A percentile compares a stretch with the other conserved stretches of the same genome.
Evolutionary conservation across 2,329 filamentous ascomycete genomes (phyloP).

Genomic region (Diaporthe ilicicola): DNA sequence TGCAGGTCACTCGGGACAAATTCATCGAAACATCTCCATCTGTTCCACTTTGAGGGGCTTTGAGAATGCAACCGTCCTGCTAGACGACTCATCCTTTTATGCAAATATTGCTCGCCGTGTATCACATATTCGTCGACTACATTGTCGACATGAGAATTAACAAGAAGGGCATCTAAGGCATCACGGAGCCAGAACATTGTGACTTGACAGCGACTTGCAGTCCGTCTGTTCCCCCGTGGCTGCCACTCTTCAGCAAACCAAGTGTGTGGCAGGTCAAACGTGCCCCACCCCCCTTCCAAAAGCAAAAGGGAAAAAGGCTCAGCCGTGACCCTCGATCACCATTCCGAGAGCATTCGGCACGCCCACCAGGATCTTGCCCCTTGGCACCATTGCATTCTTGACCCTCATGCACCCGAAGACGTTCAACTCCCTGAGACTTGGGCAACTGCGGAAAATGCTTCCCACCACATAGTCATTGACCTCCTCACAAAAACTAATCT

Average conservation of each 20-base stretch:
- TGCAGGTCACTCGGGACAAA: background rate
- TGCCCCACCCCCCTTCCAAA: too few species aligned
- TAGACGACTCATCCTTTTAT: background rate
- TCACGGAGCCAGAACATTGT: background rate
- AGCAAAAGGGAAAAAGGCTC: background rate
- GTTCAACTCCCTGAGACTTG: conserved; percentile 65
- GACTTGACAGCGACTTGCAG: background rate
- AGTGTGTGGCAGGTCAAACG: background rate
- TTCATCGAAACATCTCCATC: background rate
- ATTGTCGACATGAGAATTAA: background rate
- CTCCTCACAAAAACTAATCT: conserved; percentile 78
- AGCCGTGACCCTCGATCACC: conserved; percentile 61
- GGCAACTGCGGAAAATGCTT: conserved; percentile 70
- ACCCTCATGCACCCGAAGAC: conserved; percentile 74
- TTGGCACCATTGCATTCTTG: conserved; percentile 60
- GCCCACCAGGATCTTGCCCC: conserved; percentile 64
- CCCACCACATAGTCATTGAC: conserved; percentile 73
- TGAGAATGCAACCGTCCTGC: background rate
- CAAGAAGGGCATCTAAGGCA: background rate
- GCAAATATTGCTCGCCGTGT: background rate
- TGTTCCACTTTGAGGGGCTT: too few species aligned
- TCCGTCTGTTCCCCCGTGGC: background rate
- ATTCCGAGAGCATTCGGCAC: conserved; percentile 68
- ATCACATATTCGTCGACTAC: background rate
- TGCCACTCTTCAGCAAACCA: background rate